These are phyloP conservation scores for Malassezia psittaci DNA, from an alignment of 1,284 basidiomycete genomes.

Conservation along the genomic window DNA sequence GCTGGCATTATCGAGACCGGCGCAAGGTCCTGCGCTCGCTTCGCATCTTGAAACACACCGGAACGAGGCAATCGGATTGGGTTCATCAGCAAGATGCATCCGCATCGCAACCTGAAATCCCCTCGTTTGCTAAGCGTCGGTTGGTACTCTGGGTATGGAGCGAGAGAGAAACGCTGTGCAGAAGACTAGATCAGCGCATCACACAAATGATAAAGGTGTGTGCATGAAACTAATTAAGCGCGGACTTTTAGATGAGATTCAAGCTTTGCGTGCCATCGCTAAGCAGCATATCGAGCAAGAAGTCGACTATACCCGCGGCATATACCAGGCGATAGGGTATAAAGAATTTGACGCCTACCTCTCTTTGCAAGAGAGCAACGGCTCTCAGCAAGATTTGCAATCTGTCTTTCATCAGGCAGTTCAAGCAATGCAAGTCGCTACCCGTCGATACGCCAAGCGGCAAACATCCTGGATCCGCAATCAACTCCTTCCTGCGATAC, in stretches of 20 bases:
- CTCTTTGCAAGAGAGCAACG: constrained; percentile 29
- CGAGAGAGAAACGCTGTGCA: constrained; percentile 57
- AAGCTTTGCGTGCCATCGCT: constrained; percentile 51
- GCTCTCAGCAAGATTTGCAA: not conserved
- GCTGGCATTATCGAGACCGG: constrained; percentile 94
- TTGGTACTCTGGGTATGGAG: constrained; percentile 89
- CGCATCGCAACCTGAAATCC: not conserved
- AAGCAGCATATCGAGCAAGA: not conserved
- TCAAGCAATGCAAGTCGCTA: constrained; percentile 72
- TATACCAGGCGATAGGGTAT: constrained; percentile 92
- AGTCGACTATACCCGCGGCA: constrained; percentile 60
- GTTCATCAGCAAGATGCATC: constrained; percentile 52
- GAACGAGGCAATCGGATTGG: constrained; percentile 61
- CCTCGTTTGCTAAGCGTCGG: constrained; percentile 50
- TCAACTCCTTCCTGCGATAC: constrained; percentile 69
- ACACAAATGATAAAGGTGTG: constrained; percentile 70
- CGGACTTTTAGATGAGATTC: constrained; percentile 75
- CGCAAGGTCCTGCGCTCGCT: constrained; percentile 77
- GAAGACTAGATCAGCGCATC: constrained; percentile 67
- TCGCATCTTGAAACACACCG: constrained; percentile 66
- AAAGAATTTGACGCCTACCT: constrained; percentile 72
- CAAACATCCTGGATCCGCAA: constrained; percentile 88
- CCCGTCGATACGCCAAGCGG: constrained; percentile 78
- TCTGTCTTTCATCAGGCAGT: constrained; percentile 56
- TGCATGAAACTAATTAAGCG: constrained; percentile 35